These are phyloP conservation scores for Leccinum olivaceopallidum DNA, from an alignment of 768 basidiomycete species.

Conservation along the genomic window DNA sequence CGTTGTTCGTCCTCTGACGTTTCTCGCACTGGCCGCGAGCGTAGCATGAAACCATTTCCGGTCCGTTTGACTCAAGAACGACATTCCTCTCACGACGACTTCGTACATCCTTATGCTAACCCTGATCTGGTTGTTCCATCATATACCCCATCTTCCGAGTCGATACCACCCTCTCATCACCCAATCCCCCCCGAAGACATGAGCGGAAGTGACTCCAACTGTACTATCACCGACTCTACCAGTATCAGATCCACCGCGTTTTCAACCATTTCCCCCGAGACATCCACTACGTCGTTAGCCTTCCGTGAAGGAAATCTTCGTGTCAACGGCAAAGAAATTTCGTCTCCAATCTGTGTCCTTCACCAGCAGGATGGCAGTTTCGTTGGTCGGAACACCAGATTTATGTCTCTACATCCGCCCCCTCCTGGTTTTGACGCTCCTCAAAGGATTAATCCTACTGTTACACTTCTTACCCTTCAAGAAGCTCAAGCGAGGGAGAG, in stretches of 20 bases:
- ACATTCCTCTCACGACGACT: constrained; percentile 31
- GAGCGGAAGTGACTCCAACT: constrained; percentile 49
- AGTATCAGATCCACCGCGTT: constrained; percentile 39
- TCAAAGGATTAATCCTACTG: constrained; percentile 59
- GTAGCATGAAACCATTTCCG: constrained; percentile 18
- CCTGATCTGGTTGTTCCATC: constrained; percentile 56
- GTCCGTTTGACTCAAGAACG: constrained; percentile 38
- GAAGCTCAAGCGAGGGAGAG: constrained; percentile 73
- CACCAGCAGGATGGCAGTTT: constrained; percentile 29
- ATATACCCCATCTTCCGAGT: constrained; percentile 34
- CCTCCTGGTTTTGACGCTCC: constrained; percentile 35
- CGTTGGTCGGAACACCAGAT: constrained; percentile 31
- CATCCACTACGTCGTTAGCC: constrained; percentile 28
- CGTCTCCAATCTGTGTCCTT: constrained; percentile 50
- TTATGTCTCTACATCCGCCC: constrained; percentile 35
- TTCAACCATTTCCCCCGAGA: constrained; percentile 38
- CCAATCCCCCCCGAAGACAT: constrained; percentile 36
- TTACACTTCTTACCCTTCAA: constrained; percentile 73
- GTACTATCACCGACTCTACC: constrained; percentile 49
- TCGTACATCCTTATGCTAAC: constrained; percentile 78
- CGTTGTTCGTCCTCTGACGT: constrained; percentile 16
- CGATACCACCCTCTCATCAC: constrained; percentile 31
- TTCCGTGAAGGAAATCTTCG: constrained; percentile 25
- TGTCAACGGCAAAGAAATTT: constrained; percentile 54
- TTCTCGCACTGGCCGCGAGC: constrained; percentile 10